Base-by-base conservation (phyloP, 345 rosid species). In the Litchi chinensis region DNA sequence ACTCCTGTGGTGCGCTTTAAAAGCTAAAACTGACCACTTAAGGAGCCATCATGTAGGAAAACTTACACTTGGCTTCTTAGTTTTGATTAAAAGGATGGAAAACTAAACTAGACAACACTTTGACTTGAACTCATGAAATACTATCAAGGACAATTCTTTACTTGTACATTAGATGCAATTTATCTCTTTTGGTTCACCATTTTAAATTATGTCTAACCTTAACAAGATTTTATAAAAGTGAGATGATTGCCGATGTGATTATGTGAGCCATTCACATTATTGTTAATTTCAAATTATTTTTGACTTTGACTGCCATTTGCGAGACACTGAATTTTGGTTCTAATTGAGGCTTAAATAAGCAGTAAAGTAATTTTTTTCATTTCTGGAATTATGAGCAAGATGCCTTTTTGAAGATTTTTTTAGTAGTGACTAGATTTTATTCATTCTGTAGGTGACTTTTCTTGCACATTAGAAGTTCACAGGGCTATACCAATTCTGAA, bases 381-480 rank as follows among this genome's bases (percentile, higher is more conserved):
- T 68, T 54, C 43, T 56, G 22, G 41, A 54, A 67, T 8, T 40
- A 22, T 39, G 15, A 67, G 65, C 73, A 74, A 15, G 22, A 4
- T 62, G 4, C 28, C n/a, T 41, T 65, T n/a, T 5, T 48, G 5
- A 19, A 60, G 13, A 28, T 64, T 65, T 65, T 65, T 41, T 50
- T 3, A 39, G 64, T 59, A 73, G 43, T 66, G 16, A 32, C 59
- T 52, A 60, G 3, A 37, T 24, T 26, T 65, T 6, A 15, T 65
- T 21, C 41, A 10, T 59, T 48, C 7, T 75, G 37, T 80, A 94
- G 99, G 96, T 76, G 93, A 90, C 84, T 88, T 76, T 83, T 87
- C 93, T 74, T 97, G 98, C 89, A 91, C 97, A 8, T 68, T 78
- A 73, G 99, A 94, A 88, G 90, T 93, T 41, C 98, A 92, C 71